Evolutionary conservation across 2,329 filamentous ascomycete species (phyloP).

Genomic region (Eutypa lata): DNA sequence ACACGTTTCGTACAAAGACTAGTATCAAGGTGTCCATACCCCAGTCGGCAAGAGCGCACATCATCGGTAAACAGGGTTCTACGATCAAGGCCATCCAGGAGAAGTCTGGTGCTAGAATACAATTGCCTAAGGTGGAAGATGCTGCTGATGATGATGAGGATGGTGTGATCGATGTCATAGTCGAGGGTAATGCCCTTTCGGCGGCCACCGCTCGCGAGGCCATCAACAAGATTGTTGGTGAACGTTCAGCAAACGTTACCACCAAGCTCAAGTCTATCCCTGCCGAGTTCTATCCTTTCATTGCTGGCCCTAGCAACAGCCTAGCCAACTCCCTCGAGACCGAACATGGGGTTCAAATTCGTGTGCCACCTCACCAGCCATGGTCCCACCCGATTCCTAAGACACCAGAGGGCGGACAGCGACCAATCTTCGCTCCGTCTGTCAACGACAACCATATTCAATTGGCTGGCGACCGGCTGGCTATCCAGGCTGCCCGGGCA

Average conservation of each 20-base stretch:
- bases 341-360: constrained; percentile 72
- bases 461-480: constrained; percentile 79
- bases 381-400: constrained; percentile 70
- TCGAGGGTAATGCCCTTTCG: constrained; percentile 89
- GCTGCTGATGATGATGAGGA: constrained; percentile 72
- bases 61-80: constrained; percentile 88
- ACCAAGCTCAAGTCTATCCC: constrained; percentile 81
- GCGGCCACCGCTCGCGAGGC: constrained; percentile 79
- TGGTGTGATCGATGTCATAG: constrained; percentile 75
- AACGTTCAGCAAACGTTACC: constrained; percentile 78
- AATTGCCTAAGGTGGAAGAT: constrained; percentile 79
- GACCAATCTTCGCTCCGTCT: constrained; percentile 68
- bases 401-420: constrained; percentile 58
- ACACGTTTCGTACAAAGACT: constrained; percentile 29
- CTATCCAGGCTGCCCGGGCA: constrained; percentile 74
- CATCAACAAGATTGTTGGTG: constrained; percentile 83
- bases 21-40: constrained; percentile 77
- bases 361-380: constrained; percentile 77
- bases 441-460: constrained; percentile 74
- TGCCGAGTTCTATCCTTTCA: constrained; percentile 91
- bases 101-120: constrained; percentile 84
- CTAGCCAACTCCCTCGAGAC: constrained; percentile 66
- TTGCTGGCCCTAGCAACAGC: constrained; percentile 74
- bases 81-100: constrained; percentile 89
- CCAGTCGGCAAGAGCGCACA: constrained; percentile 76